phyloP scores from a whole-genome alignment of 768 basidiomycete genomes.

The Myochromella boudieri region DNA sequence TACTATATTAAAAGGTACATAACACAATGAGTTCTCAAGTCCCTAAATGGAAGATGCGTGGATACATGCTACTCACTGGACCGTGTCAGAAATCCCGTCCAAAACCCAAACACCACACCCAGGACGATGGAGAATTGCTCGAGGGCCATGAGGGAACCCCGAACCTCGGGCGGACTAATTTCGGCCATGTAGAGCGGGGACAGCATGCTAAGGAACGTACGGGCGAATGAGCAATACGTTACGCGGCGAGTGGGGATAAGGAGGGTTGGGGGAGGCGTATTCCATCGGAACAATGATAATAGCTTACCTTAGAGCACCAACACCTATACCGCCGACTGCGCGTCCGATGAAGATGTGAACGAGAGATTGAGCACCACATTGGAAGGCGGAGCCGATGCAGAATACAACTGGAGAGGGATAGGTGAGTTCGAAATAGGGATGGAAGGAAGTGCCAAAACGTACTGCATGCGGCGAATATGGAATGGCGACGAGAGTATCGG shows the following conservation, averaged over 20 bases:
- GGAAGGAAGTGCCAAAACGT: constrained; percentile 20
- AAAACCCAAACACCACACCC: constrained; percentile 82
- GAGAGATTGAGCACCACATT: constrained; percentile 58
- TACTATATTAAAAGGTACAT: constrained; percentile 35
- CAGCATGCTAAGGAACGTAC: constrained; percentile 53
- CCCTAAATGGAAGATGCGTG: neutral
- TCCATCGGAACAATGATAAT: neutral
- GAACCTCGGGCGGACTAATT: constrained; percentile 77
- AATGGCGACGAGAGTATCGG: constrained; percentile 60
- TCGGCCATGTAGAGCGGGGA: constrained; percentile 83
- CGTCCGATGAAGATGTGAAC: constrained; percentile 65
- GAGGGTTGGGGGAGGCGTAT: constrained; percentile 11
- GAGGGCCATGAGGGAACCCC: constrained; percentile 76
- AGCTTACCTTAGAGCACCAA: constrained; percentile 68
- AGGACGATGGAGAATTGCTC: constrained; percentile 82
- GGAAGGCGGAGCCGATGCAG: constrained; percentile 69
- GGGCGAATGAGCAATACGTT: constrained; percentile 15
- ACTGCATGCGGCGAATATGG: constrained; percentile 73
- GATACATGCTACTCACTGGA: constrained; percentile 42
- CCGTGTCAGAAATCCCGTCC: constrained; percentile 77
- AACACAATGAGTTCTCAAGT: neutral
- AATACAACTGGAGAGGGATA: constrained; percentile 51
- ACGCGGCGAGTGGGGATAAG: no score
- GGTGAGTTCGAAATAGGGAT: neutral
- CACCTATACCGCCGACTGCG: constrained; percentile 75